These are phyloP conservation scores for Ochetophila trinervis DNA, from an alignment of 306 rosid species.

Conservation along the genomic window DNA sequence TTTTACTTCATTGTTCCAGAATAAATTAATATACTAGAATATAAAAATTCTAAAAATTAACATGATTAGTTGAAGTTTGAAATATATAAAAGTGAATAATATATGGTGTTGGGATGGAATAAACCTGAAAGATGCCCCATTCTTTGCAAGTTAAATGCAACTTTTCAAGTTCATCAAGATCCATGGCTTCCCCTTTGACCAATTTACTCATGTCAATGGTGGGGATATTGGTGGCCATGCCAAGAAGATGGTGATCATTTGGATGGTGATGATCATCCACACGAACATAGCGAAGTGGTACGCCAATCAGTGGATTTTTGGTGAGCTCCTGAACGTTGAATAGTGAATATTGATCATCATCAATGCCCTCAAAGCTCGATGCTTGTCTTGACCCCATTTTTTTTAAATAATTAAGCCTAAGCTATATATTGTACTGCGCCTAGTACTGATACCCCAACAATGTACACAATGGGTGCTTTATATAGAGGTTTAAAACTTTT, in stretches of 20 bases:
- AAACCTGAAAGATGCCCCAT: slow-evolving; percentile 86
- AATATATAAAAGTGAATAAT: too few species aligned
- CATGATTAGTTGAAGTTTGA: too few species aligned
- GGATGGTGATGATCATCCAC: slow-evolving; percentile 15
- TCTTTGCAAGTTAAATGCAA: slow-evolving; percentile 57
- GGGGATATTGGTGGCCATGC: slow-evolving; percentile 37
- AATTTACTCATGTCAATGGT: slow-evolving; percentile 48
- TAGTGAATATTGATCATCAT: not conserved
- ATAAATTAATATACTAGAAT: too few species aligned
- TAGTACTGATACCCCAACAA: too few species aligned
- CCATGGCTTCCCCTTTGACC: slow-evolving; percentile 8
- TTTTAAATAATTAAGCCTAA: not conserved
- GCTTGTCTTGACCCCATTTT: slow-evolving; percentile 20
- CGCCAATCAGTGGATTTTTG: slow-evolving; percentile 10
- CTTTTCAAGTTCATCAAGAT: slow-evolving; percentile 35
- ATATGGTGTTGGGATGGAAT: too few species aligned
- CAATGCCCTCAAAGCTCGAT: not conserved
- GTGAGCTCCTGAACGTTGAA: slow-evolving; percentile 25
- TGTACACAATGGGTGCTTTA: slow-evolving; percentile 4
- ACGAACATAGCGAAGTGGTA: slow-evolving; percentile 37
- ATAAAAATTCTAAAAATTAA: too few species aligned
- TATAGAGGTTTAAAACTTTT: not conserved
- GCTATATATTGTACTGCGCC: not conserved
- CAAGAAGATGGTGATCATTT: slow-evolving; percentile 10
- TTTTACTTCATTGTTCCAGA: too few species aligned